Conservation (phyloP, 305 asterid species). For the Solanum hybrid region DNA sequence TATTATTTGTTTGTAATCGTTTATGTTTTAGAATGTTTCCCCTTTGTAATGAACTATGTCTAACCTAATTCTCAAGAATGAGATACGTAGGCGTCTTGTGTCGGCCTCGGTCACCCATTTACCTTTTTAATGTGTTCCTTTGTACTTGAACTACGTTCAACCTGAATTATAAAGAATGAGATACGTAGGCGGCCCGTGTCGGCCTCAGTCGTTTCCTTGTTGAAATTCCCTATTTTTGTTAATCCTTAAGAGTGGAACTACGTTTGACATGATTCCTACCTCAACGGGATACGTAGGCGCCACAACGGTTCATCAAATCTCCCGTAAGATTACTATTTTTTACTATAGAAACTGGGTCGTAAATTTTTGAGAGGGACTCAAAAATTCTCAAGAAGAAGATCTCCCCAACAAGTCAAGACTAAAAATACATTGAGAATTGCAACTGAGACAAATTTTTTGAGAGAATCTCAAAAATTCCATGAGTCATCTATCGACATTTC, state of each 20-base stretch:
- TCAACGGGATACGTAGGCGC: background rate
- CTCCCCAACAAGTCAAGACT: background rate
- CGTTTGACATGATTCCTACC: background rate
- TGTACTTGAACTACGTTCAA: background rate
- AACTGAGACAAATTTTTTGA: background rate
- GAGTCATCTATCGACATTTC: background rate
- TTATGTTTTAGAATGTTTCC: background rate
- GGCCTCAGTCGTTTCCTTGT: background rate
- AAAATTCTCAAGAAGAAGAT: too few relatives aligned
- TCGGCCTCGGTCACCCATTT: background rate
- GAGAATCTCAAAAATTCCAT: background rate
- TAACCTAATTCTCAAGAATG: background rate
- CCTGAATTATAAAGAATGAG: background rate
- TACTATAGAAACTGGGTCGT: background rate
- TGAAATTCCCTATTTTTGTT: too few relatives aligned
- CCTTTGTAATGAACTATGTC: background rate
- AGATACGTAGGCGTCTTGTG: background rate
- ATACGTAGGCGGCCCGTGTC: too few relatives aligned
- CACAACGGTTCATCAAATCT: background rate
- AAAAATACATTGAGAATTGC: background rate
- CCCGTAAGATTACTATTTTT: background rate
- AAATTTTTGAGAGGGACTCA: too few relatives aligned
- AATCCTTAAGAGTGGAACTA: background rate
- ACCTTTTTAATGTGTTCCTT: too few relatives aligned
- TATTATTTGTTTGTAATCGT: too few relatives aligned